A percentile compares a stretch with the other conserved stretches of the same genome.
Conservation (phyloP, 768 basidiomycete species). For the Naganishia kalamii region DNA sequence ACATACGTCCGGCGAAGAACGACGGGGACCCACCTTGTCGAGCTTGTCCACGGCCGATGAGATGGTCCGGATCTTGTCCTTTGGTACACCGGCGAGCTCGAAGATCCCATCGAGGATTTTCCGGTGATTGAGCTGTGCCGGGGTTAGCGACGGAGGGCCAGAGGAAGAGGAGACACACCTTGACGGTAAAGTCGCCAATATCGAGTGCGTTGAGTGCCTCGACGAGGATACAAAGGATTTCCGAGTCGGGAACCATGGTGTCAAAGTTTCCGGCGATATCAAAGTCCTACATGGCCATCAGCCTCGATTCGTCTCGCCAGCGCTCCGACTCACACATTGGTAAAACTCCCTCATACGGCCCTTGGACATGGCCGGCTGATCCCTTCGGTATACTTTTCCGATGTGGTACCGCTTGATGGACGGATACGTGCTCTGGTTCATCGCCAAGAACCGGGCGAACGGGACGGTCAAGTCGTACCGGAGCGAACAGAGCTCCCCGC, state of each 20-base stretch:
- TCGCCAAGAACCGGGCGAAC: slow-evolving; percentile 88
- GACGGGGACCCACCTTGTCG: slow-evolving; percentile 65
- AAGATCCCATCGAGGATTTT: slow-evolving; percentile 97
- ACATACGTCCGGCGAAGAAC: not conserved
- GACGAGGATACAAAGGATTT: slow-evolving; percentile 72
- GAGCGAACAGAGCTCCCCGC: slow-evolving; percentile 88
- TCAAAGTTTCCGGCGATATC: slow-evolving; percentile 91
- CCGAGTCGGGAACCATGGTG: slow-evolving; percentile 94
- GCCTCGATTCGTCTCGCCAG: not conserved
- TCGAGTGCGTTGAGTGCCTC: slow-evolving; percentile 75
- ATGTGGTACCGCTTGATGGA: slow-evolving; percentile 86
- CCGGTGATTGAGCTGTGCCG: slow-evolving; percentile 75
- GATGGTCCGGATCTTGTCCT: slow-evolving; percentile 81
- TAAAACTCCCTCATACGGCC: slow-evolving; percentile 98
- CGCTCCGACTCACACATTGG: slow-evolving; percentile 65
- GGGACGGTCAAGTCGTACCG: slow-evolving; percentile 95
- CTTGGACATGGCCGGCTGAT: slow-evolving; percentile 95
- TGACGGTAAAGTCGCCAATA: slow-evolving; percentile 89
- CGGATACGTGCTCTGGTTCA: slow-evolving; percentile 70
- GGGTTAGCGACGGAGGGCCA: not conserved
- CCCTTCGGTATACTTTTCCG: slow-evolving; percentile 95
- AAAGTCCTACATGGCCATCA: slow-evolving; percentile 61
- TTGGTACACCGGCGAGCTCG: slow-evolving; percentile 87
- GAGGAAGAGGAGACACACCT: slow-evolving; percentile 52
- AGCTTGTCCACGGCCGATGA: slow-evolving; percentile 97